phyloP scores from a whole-genome alignment of 2,329 filamentous ascomycete species.

The Albifimbria verrucaria region DNA sequence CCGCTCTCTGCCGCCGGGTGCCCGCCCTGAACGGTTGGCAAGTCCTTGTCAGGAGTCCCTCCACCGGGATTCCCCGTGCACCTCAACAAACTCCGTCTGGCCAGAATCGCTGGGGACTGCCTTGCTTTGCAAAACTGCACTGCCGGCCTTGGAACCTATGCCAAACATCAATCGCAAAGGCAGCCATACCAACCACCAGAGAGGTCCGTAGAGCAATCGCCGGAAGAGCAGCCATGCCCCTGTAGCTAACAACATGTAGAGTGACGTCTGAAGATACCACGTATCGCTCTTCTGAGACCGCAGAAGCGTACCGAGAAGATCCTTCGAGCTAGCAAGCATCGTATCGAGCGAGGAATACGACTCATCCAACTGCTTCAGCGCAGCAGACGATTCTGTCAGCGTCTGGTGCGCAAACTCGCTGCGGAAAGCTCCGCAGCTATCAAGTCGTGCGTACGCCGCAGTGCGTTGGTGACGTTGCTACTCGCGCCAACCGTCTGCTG shows the following conservation, averaged over 20 bases:
- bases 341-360: conserved; percentile 77
- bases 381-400: conserved; percentile 77
- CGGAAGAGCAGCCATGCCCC: conserved; percentile 84
- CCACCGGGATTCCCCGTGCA: conserved; percentile 25
- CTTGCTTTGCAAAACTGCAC: conserved; percentile 41
- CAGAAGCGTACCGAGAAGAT: conserved; percentile 74
- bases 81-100: conserved; percentile 18
- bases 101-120: conserved; percentile 19
- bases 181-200: conserved; percentile 85
- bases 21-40: conserved; percentile 49
- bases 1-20: conserved; percentile 18
- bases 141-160: conserved; percentile 52
- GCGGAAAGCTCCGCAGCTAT: conserved; percentile 82
- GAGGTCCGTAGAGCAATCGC: conserved; percentile 79
- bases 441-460: conserved; percentile 81
- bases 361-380: conserved; percentile 76
- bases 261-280: conserved; percentile 91
- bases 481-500: conserved; percentile 73
- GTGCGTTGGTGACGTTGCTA: conserved; percentile 76
- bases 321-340: conserved; percentile 70
- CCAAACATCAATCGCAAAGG: conserved; percentile 69
- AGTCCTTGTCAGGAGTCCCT: conserved; percentile 34
- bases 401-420: conserved; percentile 90
- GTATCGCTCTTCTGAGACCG: conserved; percentile 93
- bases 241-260: conserved; percentile 77